A percentile compares a stretch with the other conserved stretches of the same genome.
phyloP scores from a whole-genome alignment of 2,329 filamentous ascomycete genomes.

The Trichoderma simmonsii region DNA sequence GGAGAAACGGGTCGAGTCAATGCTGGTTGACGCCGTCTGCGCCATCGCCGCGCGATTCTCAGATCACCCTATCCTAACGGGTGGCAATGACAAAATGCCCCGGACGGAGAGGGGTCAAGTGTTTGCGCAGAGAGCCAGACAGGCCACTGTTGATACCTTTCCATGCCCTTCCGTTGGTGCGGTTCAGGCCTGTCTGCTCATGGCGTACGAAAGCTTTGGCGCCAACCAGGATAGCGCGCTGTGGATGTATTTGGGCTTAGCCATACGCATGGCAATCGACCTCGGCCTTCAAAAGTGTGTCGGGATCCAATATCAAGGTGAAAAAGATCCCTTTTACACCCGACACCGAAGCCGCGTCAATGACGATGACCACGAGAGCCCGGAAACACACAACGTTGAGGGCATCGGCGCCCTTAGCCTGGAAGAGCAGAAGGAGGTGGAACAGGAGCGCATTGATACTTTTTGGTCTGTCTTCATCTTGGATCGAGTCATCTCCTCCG shows the following conservation, averaged over 20 bases:
- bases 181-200: constrained; percentile 76
- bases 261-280: constrained; percentile 79
- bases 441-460: constrained; percentile 79
- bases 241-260: constrained; percentile 90
- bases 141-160: constrained; percentile 78
- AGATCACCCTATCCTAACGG: constrained; percentile 49
- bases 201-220: constrained; percentile 88
- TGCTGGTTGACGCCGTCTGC: constrained; percentile 83
- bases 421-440: constrained; percentile 61
- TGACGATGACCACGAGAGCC: constrained; percentile 33
- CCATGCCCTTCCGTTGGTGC: constrained; percentile 78
- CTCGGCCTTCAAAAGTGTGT: constrained; percentile 79
- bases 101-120: constrained; percentile 69
- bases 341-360: constrained; percentile 42
- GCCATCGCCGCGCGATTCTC: constrained; percentile 80
- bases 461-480: constrained; percentile 90
- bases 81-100: constrained; percentile 46
- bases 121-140: constrained; percentile 79
- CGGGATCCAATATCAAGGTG: constrained; percentile 62
- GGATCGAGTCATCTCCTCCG: constrained; percentile 82
- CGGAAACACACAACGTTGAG: constrained; percentile 42
- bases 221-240: constrained; percentile 83
- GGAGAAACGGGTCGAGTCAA: constrained; percentile 78
- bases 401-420: constrained; percentile 40
- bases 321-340: constrained; percentile 49